Conservation (phyloP, 345 rosid species). For the Gossypium stocksii region DNA sequence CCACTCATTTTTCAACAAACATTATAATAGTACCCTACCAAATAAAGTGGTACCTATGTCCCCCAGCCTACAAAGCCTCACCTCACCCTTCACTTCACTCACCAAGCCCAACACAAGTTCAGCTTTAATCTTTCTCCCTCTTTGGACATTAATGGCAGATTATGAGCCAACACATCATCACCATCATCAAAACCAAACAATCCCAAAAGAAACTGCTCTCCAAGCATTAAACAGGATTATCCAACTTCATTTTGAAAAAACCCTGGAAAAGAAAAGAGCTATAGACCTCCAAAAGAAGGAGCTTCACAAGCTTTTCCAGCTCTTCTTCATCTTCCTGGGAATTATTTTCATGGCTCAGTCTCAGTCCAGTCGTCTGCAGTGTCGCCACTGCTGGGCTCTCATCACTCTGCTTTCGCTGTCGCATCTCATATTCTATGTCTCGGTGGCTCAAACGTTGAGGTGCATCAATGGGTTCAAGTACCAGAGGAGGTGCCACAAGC, state of each 20-base stretch:
- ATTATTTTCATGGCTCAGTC: constrained; percentile 54
- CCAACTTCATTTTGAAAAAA: constrained; percentile 97
- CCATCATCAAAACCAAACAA: constrained; percentile 38
- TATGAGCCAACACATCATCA: constrained; percentile 42
- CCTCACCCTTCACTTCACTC: not conserved
- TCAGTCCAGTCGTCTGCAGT: constrained; percentile 62
- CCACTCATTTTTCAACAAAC: not conserved
- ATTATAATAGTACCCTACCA: no score
- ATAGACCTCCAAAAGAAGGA: constrained; percentile 95
- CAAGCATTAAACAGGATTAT: constrained; percentile 91
- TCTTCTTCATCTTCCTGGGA: constrained; percentile 85
- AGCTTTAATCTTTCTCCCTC: not conserved
- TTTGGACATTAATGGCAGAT: constrained; percentile 57
- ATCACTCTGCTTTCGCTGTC: constrained; percentile 72
- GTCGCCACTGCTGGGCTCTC: constrained; percentile 93
- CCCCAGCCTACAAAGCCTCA: not conserved
- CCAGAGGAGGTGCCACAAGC: constrained; percentile 96
- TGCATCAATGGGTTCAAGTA: constrained; percentile 98
- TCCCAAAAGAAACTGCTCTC: constrained; percentile 82
- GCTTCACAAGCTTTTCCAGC: constrained; percentile 80
- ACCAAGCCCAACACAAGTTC: not conserved
- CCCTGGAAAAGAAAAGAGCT: constrained; percentile 87
- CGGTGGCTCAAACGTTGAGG: constrained; percentile 84
- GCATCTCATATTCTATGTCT: constrained; percentile 86
- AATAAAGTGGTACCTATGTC: not conserved